Evolutionary conservation across 2,329 filamentous ascomycete genomes (phyloP), one percentile per base, ranked within the genome.

Genomic region (Dactylonectria macrodidyma): DNA sequence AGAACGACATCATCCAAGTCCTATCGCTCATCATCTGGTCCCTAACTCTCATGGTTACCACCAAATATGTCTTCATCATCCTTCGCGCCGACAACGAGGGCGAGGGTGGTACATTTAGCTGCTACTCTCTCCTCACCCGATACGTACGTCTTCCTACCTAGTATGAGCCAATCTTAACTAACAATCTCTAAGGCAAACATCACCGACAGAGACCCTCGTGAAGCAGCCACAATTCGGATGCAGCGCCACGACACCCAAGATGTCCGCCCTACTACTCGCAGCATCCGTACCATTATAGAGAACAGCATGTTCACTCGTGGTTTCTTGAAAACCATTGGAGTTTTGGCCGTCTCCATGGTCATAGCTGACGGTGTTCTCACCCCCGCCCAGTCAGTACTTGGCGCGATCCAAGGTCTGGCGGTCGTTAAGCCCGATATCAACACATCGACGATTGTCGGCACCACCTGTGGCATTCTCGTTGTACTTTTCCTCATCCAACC

Each of bases 21-120:
- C 81, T 92, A 1, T 92, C 90, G 2, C 84, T 92, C 44, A 87
- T 93, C 66, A 86, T 92, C 48, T 92, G 90, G 90, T 87, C 89
- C 0, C 78, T 92, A 33, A 90, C 88, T 19, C 80, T 92, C 65
- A 91, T 92, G 81, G 90, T 92, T 30, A 91, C 89, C 0, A 71
- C 91, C 62, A 93, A 93, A 80, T 92, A 92, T 74, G 82, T 89
- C 38, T 81, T 91, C 67, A 87, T 92, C 75, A 86, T 93, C 47
- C 79, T 93, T 3, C 81, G 81, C 41, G 90, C 90, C 51, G 90
- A 92, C 77, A 89, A 92, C 67, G 89, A 92, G 75, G 90, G 90
- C 47, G 89, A 92, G 73, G 90, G 90, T 24, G 90, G 90, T 30
- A 92, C 90, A 0, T 92, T 92, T 77, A 88, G 86, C 26, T 86